Evolutionary conservation across 1,139 yeast species (phyloP).

Genomic region (Sugiyamaella japonica): DNA sequence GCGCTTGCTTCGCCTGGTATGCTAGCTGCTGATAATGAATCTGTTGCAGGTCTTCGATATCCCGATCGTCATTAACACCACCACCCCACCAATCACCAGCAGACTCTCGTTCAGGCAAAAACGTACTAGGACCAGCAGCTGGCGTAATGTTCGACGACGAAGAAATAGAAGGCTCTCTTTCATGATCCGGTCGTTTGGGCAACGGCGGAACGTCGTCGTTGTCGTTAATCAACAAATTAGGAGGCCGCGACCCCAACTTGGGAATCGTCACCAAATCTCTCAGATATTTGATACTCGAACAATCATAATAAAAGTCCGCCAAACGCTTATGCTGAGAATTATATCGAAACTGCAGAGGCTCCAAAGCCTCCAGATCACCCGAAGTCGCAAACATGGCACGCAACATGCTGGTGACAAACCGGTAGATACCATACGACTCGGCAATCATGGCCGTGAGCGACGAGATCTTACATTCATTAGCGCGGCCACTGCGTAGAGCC

Average conservation of each 20-base stretch:
- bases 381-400: conserved; percentile 82
- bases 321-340: conserved; percentile 77
- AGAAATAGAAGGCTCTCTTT: conserved; percentile 39
- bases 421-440: conserved; percentile 92
- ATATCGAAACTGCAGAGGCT: conserved; percentile 71
- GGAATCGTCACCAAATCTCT: conserved; percentile 87
- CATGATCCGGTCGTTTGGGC: conserved; percentile 45
- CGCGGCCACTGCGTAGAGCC: conserved; percentile 61
- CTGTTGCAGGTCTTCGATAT: conserved; percentile 26
- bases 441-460: conserved; percentile 89
- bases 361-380: conserved; percentile 74
- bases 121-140: conserved; percentile 44
- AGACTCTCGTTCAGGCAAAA: conserved; percentile 35
- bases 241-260: conserved; percentile 70
- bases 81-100: conserved; percentile 50
- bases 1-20: conserved; percentile 56
- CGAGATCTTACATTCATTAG: conserved; percentile 79
- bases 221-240: conserved; percentile 55
- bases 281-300: conserved; percentile 80
- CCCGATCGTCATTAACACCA: conserved; percentile 31
- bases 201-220: conserved; percentile 47
- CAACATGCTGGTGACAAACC: conserved; percentile 85
- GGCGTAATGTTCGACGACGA: conserved; percentile 40
- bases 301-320: conserved; percentile 85
- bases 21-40: conserved; percentile 47